Evolutionary conservation across 2,329 filamentous ascomycete species (phyloP).

Genomic region (Chlorencoelia australis): DNA sequence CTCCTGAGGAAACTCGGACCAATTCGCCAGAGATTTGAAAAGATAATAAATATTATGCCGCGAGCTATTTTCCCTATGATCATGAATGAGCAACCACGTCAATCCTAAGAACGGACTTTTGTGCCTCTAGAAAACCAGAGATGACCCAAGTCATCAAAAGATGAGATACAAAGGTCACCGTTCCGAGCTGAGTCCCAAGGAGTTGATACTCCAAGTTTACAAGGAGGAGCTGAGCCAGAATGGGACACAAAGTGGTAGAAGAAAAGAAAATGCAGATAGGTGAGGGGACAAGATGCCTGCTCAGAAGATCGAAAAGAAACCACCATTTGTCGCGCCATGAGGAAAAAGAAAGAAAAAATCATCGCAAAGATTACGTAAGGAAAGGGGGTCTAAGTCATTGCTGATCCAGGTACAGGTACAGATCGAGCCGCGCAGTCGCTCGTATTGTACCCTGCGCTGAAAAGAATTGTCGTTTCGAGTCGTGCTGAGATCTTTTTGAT

Average conservation of each 20-base stretch:
- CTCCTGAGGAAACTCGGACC: too few species aligned
- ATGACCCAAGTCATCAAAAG: neutral
- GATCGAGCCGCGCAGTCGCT: constrained; percentile 25
- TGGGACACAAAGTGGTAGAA: constrained; percentile 2
- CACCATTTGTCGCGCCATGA: constrained; percentile 14
- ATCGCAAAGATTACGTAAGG: constrained; percentile 13
- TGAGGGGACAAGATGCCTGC: constrained; percentile 23
- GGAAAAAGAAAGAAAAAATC: constrained; percentile 13
- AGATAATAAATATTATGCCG: neutral
- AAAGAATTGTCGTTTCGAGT: constrained; percentile 20
- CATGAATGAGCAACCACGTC: neutral
- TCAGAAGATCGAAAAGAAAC: constrained; percentile 20
- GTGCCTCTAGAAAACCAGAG: constrained; percentile 1
- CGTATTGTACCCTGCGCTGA: constrained; percentile 26
- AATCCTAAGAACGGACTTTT: neutral
- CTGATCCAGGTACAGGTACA: constrained; percentile 26
- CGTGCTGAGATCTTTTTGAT: constrained; percentile 24
- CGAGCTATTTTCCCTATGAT: neutral
- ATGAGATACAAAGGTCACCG: constrained; percentile 17
- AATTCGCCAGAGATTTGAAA: too few species aligned
- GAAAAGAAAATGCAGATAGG: constrained; percentile 16
- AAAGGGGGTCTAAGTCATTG: constrained; percentile 21
- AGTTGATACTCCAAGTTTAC: constrained; percentile 5
- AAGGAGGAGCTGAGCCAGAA: constrained; percentile 5
- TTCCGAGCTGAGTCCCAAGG: too few species aligned